Conservation (phyloP, 805 yeast species). For the Yueomyces sp. region DNA sequence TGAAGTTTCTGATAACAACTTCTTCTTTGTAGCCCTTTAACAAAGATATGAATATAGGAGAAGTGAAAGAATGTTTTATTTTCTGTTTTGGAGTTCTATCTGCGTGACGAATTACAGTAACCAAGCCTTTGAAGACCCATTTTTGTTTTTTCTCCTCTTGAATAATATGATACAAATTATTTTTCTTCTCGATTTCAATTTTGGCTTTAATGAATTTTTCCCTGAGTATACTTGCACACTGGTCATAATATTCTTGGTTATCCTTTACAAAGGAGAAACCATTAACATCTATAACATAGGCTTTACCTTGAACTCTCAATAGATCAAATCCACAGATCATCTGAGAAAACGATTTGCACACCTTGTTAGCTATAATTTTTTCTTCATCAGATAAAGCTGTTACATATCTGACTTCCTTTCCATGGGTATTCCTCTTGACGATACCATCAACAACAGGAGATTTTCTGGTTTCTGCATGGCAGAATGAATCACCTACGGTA, state of each 20-base stretch:
- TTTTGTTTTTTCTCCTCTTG: slow-evolving; percentile 47
- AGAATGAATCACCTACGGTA: slow-evolving; percentile 80
- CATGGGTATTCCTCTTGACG: slow-evolving; percentile 92
- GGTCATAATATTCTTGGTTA: slow-evolving; percentile 72
- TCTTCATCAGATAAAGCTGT: slow-evolving; percentile 71
- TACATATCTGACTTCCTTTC: slow-evolving; percentile 86
- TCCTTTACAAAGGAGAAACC: slow-evolving; percentile 97
- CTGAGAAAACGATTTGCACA: slow-evolving; percentile 69
- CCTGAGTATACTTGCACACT: slow-evolving; percentile 65
- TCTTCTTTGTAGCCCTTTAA: slow-evolving; percentile 93
- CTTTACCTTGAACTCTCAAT: slow-evolving; percentile 73
- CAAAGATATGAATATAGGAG: slow-evolving; percentile 72
- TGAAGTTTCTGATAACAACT: slow-evolving; percentile 82
- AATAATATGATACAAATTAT: slow-evolving; percentile 23
- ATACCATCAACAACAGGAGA: slow-evolving; percentile 99
- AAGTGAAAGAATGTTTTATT: slow-evolving; percentile 85
- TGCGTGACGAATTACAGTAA: slow-evolving; percentile 87
- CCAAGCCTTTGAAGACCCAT: slow-evolving; percentile 93
- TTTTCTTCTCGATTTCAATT: slow-evolving; percentile 30
- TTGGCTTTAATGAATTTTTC: slow-evolving; percentile 58
- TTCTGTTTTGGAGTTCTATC: slow-evolving; percentile 98
- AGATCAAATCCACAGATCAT: slow-evolving; percentile 96
- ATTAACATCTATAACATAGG: slow-evolving; percentile 93
- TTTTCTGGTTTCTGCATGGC: slow-evolving; percentile 97
- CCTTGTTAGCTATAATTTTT: slow-evolving; percentile 64